Evolutionary conservation across 2,329 filamentous ascomycete genomes (phyloP).

Genomic region (Aspergillus transmontanensis): DNA sequence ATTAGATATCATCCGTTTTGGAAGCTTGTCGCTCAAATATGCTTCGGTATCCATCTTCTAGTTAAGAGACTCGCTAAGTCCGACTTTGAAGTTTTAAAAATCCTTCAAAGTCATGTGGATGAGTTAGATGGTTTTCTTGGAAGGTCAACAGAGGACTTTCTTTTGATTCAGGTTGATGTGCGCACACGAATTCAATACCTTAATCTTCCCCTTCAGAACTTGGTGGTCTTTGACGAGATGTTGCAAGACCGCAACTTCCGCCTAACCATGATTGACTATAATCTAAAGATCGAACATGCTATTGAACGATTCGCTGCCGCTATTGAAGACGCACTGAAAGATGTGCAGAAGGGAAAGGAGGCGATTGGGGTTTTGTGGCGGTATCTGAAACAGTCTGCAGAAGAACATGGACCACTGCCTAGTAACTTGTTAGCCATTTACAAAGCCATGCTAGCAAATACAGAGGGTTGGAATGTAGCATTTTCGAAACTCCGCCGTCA

Average conservation of each 20-base stretch:
- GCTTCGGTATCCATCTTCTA: slow-evolving; percentile 88
- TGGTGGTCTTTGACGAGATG: slow-evolving; percentile 82
- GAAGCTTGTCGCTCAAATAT: slow-evolving; percentile 89
- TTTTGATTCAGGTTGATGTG: slow-evolving; percentile 76
- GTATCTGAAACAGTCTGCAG: slow-evolving; percentile 70
- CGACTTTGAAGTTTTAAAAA: slow-evolving; percentile 82
- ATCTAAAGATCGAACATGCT: slow-evolving; percentile 89
- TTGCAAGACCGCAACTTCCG: slow-evolving; percentile 83
- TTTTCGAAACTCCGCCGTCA: slow-evolving; percentile 75
- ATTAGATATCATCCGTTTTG: slow-evolving; percentile 77
- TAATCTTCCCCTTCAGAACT: slow-evolving; percentile 79
- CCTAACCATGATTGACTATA: slow-evolving; percentile 78
- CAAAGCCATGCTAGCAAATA: slow-evolving; percentile 88
- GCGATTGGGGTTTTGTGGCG: slow-evolving; percentile 75
- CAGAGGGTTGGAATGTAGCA: slow-evolving; percentile 84
- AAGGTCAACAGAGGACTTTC: slow-evolving; percentile 80
- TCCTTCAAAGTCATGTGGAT: slow-evolving; percentile 88
- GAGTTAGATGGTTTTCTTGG: slow-evolving; percentile 92
- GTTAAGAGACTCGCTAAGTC: slow-evolving; percentile 85
- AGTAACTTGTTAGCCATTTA: slow-evolving; percentile 72
- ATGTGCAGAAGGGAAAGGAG: slow-evolving; percentile 75
- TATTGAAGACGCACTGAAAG: slow-evolving; percentile 76
- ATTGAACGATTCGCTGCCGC: slow-evolving; percentile 75
- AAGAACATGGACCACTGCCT: slow-evolving; percentile 60
- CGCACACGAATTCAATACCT: slow-evolving; percentile 77